These are phyloP conservation scores for Apiospora aurea DNA, from an alignment of 2,329 filamentous ascomycete genomes.

Conservation along the genomic window DNA sequence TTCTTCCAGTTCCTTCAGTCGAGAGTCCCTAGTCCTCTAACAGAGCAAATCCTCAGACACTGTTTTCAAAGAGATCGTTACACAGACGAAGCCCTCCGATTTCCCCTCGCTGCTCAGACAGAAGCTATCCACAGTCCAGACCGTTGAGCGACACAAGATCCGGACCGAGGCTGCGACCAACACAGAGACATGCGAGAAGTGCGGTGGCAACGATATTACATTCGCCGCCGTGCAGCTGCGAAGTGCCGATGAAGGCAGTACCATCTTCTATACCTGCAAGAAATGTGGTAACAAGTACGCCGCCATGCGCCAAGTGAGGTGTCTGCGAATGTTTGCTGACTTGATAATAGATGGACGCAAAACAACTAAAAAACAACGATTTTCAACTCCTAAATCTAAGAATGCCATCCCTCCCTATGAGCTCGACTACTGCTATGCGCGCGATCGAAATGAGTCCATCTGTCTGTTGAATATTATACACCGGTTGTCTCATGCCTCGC, in stretches of 20 bases:
- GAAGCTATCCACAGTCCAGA: slow-evolving; percentile 87
- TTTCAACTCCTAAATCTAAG: not conserved
- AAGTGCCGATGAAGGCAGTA: slow-evolving; percentile 93
- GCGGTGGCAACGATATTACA: slow-evolving; percentile 81
- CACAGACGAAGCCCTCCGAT: slow-evolving; percentile 84
- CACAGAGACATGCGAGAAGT: slow-evolving; percentile 77
- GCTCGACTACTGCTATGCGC: not conserved
- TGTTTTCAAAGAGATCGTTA: slow-evolving; percentile 68
- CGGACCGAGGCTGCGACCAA: slow-evolving; percentile 72
- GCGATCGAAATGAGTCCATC: slow-evolving; percentile 12
- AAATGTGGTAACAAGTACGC: slow-evolving; percentile 84
- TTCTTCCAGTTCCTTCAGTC: not conserved
- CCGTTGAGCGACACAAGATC: slow-evolving; percentile 78
- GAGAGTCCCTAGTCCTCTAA: not conserved
- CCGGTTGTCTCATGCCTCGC: slow-evolving; percentile 32
- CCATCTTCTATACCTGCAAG: slow-evolving; percentile 87
- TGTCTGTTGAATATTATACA: slow-evolving; percentile 30
- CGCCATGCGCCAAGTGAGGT: slow-evolving; percentile 3
- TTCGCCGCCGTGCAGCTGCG: slow-evolving; percentile 87
- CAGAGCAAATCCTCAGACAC: slow-evolving; percentile 15
- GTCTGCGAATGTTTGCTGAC: slow-evolving; percentile 18
- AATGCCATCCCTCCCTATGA: not conserved
- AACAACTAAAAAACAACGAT: slow-evolving; percentile 53
- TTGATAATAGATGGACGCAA: slow-evolving; percentile 47
- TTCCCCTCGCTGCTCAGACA: slow-evolving; percentile 91